phyloP scores from a whole-genome alignment of 2,329 filamentous ascomycete species.

The Grosmannia clavigera region DNA sequence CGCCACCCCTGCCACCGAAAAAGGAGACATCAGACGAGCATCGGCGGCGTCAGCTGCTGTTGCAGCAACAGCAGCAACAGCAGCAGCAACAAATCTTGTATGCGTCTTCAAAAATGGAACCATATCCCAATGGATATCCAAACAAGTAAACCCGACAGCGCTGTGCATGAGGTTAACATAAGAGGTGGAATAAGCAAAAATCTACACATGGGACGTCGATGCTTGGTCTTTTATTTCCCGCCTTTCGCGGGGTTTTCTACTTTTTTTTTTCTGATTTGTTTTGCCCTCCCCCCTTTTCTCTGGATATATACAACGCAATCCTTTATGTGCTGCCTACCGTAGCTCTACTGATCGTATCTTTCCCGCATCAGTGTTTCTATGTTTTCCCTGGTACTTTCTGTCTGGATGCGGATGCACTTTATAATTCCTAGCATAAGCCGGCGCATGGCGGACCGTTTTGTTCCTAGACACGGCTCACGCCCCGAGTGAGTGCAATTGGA shows the following conservation, averaged over 20 bases:
- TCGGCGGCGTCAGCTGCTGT: conserved; percentile 19
- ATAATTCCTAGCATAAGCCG: conserved; percentile 2
- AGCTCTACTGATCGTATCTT: background rate
- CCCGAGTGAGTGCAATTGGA: background rate
- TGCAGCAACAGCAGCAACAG: conserved; percentile 4
- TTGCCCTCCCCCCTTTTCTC: background rate
- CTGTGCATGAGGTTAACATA: background rate
- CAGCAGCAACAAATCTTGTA: conserved; percentile 3
- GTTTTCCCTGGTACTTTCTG: background rate
- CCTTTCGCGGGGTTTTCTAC: background rate
- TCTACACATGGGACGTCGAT: background rate
- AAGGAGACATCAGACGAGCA: conserved; percentile 43
- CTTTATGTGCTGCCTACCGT: background rate
- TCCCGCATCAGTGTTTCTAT: background rate
- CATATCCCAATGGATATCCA: conserved; percentile 19
- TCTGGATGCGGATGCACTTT: background rate
- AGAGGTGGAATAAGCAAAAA: background rate
- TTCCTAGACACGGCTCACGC: background rate
- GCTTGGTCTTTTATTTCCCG: background rate
- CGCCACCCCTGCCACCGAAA: conserved; percentile 43
- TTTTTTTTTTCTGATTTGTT: background rate
- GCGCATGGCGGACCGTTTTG: conserved; percentile 4
- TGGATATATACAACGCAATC: background rate
- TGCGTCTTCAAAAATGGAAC: conserved; percentile 7
- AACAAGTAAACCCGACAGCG: conserved; percentile 11